These are phyloP conservation scores for Aspergillus sojae DNA, from an alignment of 2,329 filamentous ascomycete species.

Conservation along the genomic window DNA sequence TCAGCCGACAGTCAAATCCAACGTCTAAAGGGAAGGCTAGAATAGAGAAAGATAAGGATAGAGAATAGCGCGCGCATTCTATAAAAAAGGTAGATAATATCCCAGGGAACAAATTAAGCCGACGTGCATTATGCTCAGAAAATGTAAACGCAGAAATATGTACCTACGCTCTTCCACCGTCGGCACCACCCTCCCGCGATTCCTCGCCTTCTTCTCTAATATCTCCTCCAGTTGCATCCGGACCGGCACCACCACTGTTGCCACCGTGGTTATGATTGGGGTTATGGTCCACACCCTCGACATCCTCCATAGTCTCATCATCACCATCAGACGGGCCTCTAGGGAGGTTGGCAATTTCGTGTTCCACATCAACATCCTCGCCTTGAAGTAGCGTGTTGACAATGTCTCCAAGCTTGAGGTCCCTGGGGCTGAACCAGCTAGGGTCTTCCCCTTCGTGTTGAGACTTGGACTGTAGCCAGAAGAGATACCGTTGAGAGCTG, in stretches of 20 bases:
- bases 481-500: slow-evolving; percentile 86
- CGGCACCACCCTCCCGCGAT: slow-evolving; percentile 88
- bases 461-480: slow-evolving; percentile 93
- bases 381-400: slow-evolving; percentile 84
- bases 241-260: slow-evolving; percentile 77
- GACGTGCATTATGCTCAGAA: slow-evolving; percentile 17
- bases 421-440: slow-evolving; percentile 80
- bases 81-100: neutral
- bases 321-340: slow-evolving; percentile 56
- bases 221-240: slow-evolving; percentile 87
- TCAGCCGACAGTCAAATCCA: neutral
- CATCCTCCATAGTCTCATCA: slow-evolving; percentile 79
- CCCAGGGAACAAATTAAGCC: neutral
- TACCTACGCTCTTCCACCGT: slow-evolving; percentile 99
- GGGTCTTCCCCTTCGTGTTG: slow-evolving; percentile 72
- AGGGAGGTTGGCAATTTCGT: slow-evolving; percentile 69
- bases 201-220: slow-evolving; percentile 85
- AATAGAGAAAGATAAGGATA: neutral
- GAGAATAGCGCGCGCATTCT: neutral
- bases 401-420: slow-evolving; percentile 84
- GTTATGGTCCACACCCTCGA: slow-evolving; percentile 64
- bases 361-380: slow-evolving; percentile 78
- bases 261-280: slow-evolving; percentile 60
- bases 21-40: neutral
- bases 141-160: slow-evolving; percentile 42